Percentiles rank a stretch among this genome's conserved stretches.
These are phyloP conservation scores for Xanthoconium purpureum DNA, from an alignment of 768 basidiomycete genomes.

Conservation along the genomic window DNA sequence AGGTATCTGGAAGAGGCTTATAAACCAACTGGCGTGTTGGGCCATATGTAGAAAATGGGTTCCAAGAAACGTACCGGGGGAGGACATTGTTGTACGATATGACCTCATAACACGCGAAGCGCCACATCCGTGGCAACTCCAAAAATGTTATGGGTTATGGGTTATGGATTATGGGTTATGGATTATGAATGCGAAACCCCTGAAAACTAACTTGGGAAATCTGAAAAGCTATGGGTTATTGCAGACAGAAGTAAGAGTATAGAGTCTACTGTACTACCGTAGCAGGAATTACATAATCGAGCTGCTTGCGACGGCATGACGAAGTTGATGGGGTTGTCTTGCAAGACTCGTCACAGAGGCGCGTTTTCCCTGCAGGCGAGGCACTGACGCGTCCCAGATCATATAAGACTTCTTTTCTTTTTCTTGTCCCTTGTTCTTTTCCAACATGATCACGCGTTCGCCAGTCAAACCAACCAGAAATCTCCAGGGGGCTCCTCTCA, in stretches of 20 bases:
- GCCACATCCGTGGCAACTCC: too few relatives aligned
- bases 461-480: constrained; percentile 23
- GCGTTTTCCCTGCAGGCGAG: background rate
- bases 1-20: constrained; percentile 46
- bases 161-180: background rate
- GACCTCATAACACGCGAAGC: too few relatives aligned
- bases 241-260: too few relatives aligned
- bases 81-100: too few relatives aligned
- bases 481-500: constrained; percentile 4
- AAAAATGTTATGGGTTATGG: background rate
- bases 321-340: constrained; percentile 11
- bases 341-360: constrained; percentile 1
- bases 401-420: background rate
- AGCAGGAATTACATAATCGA: constrained; percentile 18
- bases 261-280: too few relatives aligned
- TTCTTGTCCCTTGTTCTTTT: background rate
- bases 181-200: too few relatives aligned
- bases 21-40: constrained; percentile 37
- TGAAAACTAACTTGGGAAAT: too few relatives aligned
- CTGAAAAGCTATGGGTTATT: too few relatives aligned
- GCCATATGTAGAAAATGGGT: constrained; percentile 29
- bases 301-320: background rate
- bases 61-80: too few relatives aligned
- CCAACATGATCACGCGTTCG: constrained; percentile 29
- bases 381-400: constrained; percentile 1